These are phyloP conservation scores for Phytophthora cajani DNA, from an alignment of 352 stramenopile genomes.

Conservation along the genomic window DNA sequence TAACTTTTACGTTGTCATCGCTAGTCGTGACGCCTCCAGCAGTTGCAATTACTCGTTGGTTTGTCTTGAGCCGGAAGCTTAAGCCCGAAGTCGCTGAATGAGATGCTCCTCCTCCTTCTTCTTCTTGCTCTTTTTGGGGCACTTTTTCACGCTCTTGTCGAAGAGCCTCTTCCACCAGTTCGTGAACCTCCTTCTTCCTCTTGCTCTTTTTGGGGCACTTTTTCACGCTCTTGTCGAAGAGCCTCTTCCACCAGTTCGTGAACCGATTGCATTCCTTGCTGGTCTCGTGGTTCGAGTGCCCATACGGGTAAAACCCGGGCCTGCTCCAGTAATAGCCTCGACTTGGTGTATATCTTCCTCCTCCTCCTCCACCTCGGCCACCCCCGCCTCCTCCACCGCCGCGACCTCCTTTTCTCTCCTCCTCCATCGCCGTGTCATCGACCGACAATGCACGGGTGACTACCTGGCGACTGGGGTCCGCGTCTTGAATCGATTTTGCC, in stretches of 20 bases:
- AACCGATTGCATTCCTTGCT: constrained; percentile 25
- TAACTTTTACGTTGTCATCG: no score
- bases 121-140: constrained; percentile 8
- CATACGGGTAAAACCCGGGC: no score
- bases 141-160: constrained; percentile 9
- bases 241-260: constrained; percentile 18
- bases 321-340: no score
- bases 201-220: constrained; percentile 16
- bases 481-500: background rate
- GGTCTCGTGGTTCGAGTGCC: background rate
- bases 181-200: background rate
- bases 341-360: background rate
- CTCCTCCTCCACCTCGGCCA: constrained; percentile 3
- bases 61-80: background rate
- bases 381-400: background rate
- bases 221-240: constrained; percentile 6
- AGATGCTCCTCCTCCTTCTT: background rate
- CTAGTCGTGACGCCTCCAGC: background rate
- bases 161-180: constrained; percentile 23
- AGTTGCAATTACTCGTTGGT: no score
- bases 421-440: constrained; percentile 1
- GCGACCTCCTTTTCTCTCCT: constrained; percentile 3
- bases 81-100: constrained; percentile 3
- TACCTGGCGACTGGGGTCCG: background rate
- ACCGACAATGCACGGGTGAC: background rate